These are phyloP conservation scores for Yamadazyma dushanensis DNA, from an alignment of 1,139 yeast species.

Conservation along the genomic window DNA sequence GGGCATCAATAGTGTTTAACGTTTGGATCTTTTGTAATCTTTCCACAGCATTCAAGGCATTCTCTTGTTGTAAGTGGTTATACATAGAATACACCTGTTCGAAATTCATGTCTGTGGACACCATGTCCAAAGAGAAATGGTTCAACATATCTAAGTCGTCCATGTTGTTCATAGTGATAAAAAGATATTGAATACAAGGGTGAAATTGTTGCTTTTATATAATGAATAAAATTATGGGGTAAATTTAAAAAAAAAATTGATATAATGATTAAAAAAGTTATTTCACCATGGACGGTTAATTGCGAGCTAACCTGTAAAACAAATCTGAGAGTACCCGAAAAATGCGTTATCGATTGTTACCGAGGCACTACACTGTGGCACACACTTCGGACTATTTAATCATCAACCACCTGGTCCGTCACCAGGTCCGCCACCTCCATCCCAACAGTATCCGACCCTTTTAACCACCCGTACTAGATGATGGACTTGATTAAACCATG, in stretches of 20 bases:
- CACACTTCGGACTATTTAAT: no score
- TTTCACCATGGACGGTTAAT: no score
- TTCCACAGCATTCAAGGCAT: constrained; percentile 37
- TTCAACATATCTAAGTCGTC: constrained; percentile 16
- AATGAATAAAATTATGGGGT: constrained; percentile 2
- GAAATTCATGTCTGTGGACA: constrained; percentile 46
- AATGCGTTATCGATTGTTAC: no score
- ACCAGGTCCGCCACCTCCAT: no score
- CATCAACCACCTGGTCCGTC: no score
- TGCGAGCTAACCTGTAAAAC: constrained; percentile 5
- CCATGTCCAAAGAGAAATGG: constrained; percentile 28
- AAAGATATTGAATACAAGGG: not conserved
- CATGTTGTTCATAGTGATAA: constrained; percentile 3
- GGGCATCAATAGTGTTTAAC: not conserved
- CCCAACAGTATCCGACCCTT: no score
- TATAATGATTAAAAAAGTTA: no score
- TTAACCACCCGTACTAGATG: no score
- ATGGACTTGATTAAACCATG: no score
- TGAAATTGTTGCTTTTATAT: not conserved
- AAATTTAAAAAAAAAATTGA: no score
- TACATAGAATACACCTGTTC: constrained; percentile 50
- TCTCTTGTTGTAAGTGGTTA: constrained; percentile 40
- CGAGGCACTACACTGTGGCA: no score
- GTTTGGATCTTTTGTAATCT: constrained; percentile 40
- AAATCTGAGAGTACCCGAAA: no score